phyloP scores from a whole-genome alignment of 2,329 filamentous ascomycete genomes.

The Ceratocystis eucalypticola region DNA sequence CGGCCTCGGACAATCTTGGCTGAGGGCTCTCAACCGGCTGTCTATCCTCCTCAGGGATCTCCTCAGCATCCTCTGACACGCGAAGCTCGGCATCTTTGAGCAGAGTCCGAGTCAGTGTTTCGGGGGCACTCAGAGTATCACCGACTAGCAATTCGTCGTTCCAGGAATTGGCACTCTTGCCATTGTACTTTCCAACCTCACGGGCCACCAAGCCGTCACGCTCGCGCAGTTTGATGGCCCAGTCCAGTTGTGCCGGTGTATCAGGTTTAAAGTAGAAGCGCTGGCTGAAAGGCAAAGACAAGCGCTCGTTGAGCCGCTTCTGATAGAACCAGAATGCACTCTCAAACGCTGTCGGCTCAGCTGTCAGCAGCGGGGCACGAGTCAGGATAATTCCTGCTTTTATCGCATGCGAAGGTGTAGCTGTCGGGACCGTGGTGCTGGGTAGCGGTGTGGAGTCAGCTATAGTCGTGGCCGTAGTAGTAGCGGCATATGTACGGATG shows the following conservation, averaged over 20 bases:
- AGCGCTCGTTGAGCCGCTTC: constrained; percentile 85
- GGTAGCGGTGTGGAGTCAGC: constrained; percentile 20
- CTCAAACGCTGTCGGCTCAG: constrained; percentile 74
- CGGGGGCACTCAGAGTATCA: constrained; percentile 50
- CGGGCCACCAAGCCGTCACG: constrained; percentile 60
- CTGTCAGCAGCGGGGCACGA: constrained; percentile 75
- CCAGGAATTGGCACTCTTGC: constrained; percentile 59
- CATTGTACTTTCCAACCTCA: constrained; percentile 75
- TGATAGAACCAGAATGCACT: constrained; percentile 94
- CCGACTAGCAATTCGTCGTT: constrained; percentile 80
- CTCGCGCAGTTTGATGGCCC: constrained; percentile 71
- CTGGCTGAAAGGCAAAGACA: constrained; percentile 72
- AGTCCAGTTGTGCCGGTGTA: constrained; percentile 72
- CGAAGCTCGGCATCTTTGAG: constrained; percentile 60
- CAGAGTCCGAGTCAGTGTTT: constrained; percentile 52
- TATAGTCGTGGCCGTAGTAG: constrained; percentile 20
- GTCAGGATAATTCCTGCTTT: constrained; percentile 66
- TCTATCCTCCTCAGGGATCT: constrained; percentile 43
- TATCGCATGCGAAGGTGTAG: constrained; percentile 34
- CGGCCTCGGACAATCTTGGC: constrained; percentile 62
- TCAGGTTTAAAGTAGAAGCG: constrained; percentile 93
- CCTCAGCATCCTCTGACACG: constrained; percentile 46
- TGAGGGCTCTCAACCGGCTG: constrained; percentile 57
- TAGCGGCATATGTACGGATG: constrained; percentile 25
- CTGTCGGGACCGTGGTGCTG: constrained; percentile 19